Conservation (phyloP, 805 yeast genomes). For the Candida lessepsii region DNA sequence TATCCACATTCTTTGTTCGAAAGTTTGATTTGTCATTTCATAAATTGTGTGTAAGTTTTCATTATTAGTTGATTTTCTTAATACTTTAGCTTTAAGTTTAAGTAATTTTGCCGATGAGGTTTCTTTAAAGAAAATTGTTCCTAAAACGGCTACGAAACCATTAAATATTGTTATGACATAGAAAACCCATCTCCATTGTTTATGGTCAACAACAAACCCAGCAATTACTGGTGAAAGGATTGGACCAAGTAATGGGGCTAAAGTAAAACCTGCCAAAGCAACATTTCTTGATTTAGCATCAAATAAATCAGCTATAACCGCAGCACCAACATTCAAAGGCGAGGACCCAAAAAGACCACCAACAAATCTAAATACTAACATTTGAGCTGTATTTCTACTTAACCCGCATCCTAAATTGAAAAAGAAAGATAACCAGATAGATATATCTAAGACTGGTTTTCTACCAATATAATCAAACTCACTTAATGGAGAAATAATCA, state of each 20-base stretch:
- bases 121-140: constrained; percentile 53
- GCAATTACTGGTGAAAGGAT: constrained; percentile 59
- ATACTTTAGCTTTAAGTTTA: constrained; percentile 41
- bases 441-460: constrained; percentile 49
- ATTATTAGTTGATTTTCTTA: constrained; percentile 57
- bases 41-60: constrained; percentile 55
- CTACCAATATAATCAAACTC: constrained; percentile 61
- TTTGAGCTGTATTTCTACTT: constrained; percentile 55
- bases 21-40: constrained; percentile 47
- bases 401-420: constrained; percentile 65
- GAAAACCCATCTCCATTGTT: constrained; percentile 68
- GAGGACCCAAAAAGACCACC: constrained; percentile 71
- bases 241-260: constrained; percentile 67
- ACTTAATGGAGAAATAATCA: constrained; percentile 64
- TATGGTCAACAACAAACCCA: constrained; percentile 53
- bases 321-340: constrained; percentile 69
- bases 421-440: constrained; percentile 47
- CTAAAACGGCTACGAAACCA: constrained; percentile 43
- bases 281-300: constrained; percentile 49
- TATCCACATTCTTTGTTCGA: constrained; percentile 33
- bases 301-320: constrained; percentile 63
- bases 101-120: constrained; percentile 59
- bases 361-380: constrained; percentile 57
- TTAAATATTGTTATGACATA: constrained; percentile 59
- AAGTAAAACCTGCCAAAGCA: constrained; percentile 58